phyloP scores from a whole-genome alignment of 192 early-diverging fungal genomes.

The Coemansia sp. region DNA sequence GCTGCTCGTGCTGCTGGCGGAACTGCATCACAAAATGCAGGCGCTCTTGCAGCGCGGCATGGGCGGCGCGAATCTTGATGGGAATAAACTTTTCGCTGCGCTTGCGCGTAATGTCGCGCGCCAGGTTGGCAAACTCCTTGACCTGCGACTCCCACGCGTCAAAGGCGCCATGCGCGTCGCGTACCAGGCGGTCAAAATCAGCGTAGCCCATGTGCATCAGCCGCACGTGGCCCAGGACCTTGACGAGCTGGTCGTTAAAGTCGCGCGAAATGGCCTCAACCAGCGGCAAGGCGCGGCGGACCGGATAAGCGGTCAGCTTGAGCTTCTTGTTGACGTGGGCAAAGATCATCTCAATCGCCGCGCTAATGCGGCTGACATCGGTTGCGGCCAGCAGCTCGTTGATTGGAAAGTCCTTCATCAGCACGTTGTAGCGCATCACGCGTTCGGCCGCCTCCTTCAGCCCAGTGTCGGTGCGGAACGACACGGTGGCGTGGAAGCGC shows the following conservation, averaged over 20 bases:
- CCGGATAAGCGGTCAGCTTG: constrained; percentile 86
- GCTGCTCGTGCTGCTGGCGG: constrained; percentile 94
- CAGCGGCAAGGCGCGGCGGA: constrained; percentile 85
- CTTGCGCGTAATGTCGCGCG: constrained; percentile 91
- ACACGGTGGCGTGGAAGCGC: constrained; percentile 96
- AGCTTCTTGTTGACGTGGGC: constrained; percentile 97
- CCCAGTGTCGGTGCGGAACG: constrained; percentile 96
- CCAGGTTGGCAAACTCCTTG: constrained; percentile 93
- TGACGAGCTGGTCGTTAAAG: constrained; percentile 86
- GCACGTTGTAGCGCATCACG: constrained; percentile 89
- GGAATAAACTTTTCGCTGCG: constrained; percentile 90
- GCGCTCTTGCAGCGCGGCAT: constrained; percentile 91
- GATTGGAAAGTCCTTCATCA: constrained; percentile 99
- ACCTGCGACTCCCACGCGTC: constrained; percentile 89
- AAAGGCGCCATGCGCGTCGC: constrained; percentile 84
- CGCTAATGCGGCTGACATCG: constrained; percentile 77
- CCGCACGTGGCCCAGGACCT: constrained; percentile 79
- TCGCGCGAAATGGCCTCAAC: constrained; percentile 95
- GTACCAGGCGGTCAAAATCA: constrained; percentile 83
- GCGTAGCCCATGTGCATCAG: constrained; percentile 92
- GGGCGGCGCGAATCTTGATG: constrained; percentile 89
- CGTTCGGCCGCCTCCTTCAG: constrained; percentile 91
- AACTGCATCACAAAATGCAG: constrained; percentile 85
- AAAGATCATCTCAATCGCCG: constrained; percentile 80
- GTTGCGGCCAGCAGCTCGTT: constrained; percentile 94